Percentiles rank a stretch among this genome's conserved stretches.
phyloP scores from a whole-genome alignment of 345 rosid genomes.

The Abelmoschus esculentus region DNA sequence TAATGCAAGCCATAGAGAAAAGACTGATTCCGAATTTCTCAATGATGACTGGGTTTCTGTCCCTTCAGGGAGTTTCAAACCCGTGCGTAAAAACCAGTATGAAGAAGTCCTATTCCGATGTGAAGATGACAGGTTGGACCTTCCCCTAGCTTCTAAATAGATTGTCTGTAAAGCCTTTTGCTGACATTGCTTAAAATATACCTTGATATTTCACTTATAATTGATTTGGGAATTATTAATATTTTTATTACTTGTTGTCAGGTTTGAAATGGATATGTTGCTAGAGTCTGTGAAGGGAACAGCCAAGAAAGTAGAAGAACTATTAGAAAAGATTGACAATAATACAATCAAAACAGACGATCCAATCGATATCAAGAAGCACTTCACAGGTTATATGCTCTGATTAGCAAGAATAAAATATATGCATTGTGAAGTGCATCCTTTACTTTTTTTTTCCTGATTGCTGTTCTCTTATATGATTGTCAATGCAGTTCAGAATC shows the following conservation, averaged over 20 bases:
- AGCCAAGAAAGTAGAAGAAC: conserved; percentile 73
- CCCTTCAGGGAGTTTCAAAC: conserved; percentile 96
- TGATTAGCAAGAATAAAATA: conserved; percentile 8
- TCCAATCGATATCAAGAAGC: conserved; percentile 56
- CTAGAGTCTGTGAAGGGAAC: conserved; percentile 81
- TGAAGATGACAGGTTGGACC: conserved; percentile 87
- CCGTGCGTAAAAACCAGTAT: conserved; percentile 93
- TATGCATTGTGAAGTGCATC: conserved; percentile 5
- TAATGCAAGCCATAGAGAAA: conserved; percentile 68
- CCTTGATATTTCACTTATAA: background rate
- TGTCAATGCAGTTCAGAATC: conserved; percentile 57
- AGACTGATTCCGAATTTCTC: conserved; percentile 68
- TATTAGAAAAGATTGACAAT: conserved; percentile 59
- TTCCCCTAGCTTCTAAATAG: conserved; percentile 5
- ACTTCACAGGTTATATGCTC: conserved; percentile 67
- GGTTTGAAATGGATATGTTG: conserved; percentile 97
- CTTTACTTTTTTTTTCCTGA: conserved; percentile 14
- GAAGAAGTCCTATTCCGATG: conserved; percentile 90
- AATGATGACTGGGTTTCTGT: conserved; percentile 97
- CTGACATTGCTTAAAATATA: no score
- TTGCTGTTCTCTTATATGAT: conserved; percentile 6
- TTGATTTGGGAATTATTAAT: conserved; percentile 11
- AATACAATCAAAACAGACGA: conserved; percentile 47
- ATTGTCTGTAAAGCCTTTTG: no score
- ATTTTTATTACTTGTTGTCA: conserved; percentile 26